Conservation (phyloP, 2,329 filamentous ascomycete species). For the Botrytis tulipae region DNA sequence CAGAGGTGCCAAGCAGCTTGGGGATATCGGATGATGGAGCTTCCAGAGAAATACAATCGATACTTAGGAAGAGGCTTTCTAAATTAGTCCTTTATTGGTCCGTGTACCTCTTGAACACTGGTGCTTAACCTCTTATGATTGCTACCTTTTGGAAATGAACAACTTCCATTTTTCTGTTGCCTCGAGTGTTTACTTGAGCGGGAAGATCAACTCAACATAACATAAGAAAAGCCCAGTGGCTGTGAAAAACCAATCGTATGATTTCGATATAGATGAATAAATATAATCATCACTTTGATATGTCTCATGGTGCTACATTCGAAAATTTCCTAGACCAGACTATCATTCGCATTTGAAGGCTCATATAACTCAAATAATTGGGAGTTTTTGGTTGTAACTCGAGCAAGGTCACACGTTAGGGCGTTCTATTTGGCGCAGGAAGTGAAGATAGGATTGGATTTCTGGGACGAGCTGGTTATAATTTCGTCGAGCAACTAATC, state of each 20-base stretch:
- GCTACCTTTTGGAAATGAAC: not conserved
- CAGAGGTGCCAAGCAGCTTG: not conserved
- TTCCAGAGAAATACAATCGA: not conserved
- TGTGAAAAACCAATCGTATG: no score
- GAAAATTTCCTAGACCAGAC: no score
- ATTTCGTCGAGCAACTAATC: no score
- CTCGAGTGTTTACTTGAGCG: not conserved
- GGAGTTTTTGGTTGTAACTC: not conserved
- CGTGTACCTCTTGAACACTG: not conserved
- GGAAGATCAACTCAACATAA: not conserved
- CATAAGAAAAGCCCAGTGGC: not conserved
- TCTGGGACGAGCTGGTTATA: no score
- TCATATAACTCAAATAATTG: no score
- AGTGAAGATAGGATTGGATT: not conserved
- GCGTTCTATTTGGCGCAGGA: not conserved
- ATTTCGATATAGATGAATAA: not conserved
- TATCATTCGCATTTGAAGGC: not conserved
- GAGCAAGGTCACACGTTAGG: not conserved
- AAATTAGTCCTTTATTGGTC: not conserved
- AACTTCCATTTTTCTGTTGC: not conserved
- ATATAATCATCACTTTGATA: not conserved
- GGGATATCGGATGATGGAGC: not conserved
- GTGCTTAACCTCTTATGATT: not conserved
- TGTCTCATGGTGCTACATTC: not conserved
- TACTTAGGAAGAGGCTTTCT: not conserved